Evolutionary conservation across 1,284 basidiomycete genomes (phyloP).

Genomic region (Ceratorhiza oryzae-sativae): DNA sequence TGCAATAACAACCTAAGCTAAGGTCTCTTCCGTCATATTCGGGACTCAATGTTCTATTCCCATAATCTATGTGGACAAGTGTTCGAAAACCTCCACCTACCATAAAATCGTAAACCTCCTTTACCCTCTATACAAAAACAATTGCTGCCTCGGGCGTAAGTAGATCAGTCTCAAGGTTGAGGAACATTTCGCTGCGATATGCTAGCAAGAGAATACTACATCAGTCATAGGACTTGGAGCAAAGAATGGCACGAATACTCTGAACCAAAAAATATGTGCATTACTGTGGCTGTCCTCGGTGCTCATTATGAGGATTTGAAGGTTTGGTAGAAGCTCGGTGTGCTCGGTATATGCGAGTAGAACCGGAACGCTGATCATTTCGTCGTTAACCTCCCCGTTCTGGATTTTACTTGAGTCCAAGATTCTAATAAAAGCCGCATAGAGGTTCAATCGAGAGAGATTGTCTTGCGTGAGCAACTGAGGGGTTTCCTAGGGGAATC

Average conservation of each 20-base stretch:
- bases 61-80: no score
- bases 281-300: not conserved
- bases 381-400: not conserved
- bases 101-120: no score
- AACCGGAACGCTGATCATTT: not conserved
- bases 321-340: constrained; percentile 6
- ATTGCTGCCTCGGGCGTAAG: no score
- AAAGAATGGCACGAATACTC: not conserved
- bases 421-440: not conserved
- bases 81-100: no score
- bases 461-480: not conserved
- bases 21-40: no score
- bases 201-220: no score
- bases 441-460: not conserved
- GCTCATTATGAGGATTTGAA: not conserved
- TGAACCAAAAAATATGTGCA: constrained; percentile 12
- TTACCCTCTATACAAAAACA: no score
- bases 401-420: not conserved
- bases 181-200: no score
- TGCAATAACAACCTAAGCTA: no score
- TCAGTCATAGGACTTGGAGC: not conserved
- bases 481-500: not conserved
- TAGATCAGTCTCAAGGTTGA: no score
- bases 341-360: not conserved
- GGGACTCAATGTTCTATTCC: no score